Evolutionary conservation across 306 rosid genomes (phyloP), one percentile per base, ranked within the genome.

Genomic region (Acacia acuminata): DNA sequence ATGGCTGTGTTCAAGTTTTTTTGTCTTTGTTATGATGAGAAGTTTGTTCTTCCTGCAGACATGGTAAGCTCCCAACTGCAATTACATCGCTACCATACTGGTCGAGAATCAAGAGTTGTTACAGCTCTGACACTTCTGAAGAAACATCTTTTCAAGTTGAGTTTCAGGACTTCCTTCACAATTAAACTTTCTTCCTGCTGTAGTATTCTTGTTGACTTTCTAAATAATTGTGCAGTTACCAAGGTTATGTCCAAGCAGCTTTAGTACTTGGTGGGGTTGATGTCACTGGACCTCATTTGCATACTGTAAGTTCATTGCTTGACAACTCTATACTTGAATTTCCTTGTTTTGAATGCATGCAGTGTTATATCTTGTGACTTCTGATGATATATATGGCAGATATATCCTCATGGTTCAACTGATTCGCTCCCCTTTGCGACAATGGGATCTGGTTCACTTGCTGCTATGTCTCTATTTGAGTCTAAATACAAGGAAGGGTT

Each of bases 191-290:
- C 68, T 69, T 78, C 48, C 34, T 75, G 24, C 56, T 43, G 38
- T 8, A 66, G 47, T 60, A 11, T 66, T 71, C 67, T 42, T 43
- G 48, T 71, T 76, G 43, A 79, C 81, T 17, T 24, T 32, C 61
- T n/a, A 40, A 40, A 64, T 15, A 55, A 44, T 82, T 87, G 50
- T 85, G 64, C 86, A 95, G 99, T 61, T 93, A 95, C 85, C 94
- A 89, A 90, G 98, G 99, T 81, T 47, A 93, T 79, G 94, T 93
- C 24, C 84, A 86, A 15, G 99, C 98, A 75, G 99, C 99, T 47
- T 83, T 95, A 86, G 99, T 95, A 75, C 99, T 95, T n/a, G 98
- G 99, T 24, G 99, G 99, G 61, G 97, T 96, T 74, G 99, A 96
- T 88, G 80, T 87, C 85, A 93, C 94, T 38, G 99, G 99, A 77